Evolutionary conservation across 208 protist genomes (phyloP).

Genomic region (Crithidia bombi): DNA sequence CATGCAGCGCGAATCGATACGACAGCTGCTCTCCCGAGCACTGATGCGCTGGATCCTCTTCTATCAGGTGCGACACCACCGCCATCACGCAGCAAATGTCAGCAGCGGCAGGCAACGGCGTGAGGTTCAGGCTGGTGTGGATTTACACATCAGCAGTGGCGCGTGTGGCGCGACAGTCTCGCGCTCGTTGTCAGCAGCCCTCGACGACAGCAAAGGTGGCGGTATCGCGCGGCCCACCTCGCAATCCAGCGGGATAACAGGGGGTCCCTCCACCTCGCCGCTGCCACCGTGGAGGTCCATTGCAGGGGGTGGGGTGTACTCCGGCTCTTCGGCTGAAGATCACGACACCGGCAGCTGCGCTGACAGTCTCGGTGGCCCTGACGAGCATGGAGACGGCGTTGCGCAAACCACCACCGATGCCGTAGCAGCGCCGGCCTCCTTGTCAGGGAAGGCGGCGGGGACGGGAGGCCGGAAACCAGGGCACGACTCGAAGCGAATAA

Average conservation of each 20-base stretch:
- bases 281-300: constrained; percentile 12
- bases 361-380: neutral
- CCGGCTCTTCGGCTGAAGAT: neutral
- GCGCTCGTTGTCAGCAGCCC: too few species aligned
- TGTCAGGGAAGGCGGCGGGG: too few species aligned
- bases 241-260: neutral
- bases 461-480: too few species aligned
- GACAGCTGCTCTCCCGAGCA: constrained; percentile 2
- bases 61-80: neutral
- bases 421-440: too few species aligned
- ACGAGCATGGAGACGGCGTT: neutral
- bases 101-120: neutral
- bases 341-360: neutral
- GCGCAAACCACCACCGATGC: too few species aligned
- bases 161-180: too few species aligned
- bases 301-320: neutral
- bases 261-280: neutral
- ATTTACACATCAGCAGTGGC: too few species aligned
- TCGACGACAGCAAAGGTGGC: neutral
- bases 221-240: neutral
- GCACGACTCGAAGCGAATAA: too few species aligned
- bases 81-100: neutral
- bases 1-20: constrained; percentile 17
- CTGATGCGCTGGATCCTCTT: neutral
- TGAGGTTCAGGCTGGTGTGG: too few species aligned